Conservation (phyloP, 2,329 filamentous ascomycete species). For the Huntiella omanensis region DNA sequence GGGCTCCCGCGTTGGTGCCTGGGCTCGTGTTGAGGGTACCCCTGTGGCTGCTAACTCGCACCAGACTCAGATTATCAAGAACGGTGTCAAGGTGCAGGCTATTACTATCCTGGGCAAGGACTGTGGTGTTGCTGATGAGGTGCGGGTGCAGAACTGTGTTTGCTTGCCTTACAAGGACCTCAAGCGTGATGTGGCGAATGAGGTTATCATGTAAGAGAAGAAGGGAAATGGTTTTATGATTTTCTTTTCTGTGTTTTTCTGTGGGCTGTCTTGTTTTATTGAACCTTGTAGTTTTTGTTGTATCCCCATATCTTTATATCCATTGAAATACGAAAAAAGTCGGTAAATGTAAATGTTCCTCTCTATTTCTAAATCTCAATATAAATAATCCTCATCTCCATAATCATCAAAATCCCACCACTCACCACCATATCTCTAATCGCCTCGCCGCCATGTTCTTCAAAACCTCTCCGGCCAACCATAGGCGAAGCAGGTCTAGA, state of each 20-base stretch:
- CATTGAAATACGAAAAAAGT: too few species aligned
- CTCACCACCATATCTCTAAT: not conserved
- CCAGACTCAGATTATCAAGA: constrained; percentile 88
- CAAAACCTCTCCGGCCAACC: constrained; percentile 10
- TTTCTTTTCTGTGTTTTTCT: not conserved
- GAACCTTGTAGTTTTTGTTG: too few species aligned
- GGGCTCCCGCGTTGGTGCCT: constrained; percentile 91
- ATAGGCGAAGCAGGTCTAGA: constrained; percentile 10
- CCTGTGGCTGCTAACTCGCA: constrained; percentile 76
- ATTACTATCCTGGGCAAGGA: constrained; percentile 97
- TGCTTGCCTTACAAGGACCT: constrained; percentile 96
- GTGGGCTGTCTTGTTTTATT: too few species aligned
- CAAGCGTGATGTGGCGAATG: constrained; percentile 79
- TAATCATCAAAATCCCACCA: not conserved
- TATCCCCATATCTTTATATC: not conserved
- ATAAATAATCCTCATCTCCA: not conserved
- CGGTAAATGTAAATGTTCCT: not conserved
- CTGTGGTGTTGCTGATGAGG: constrained; percentile 80
- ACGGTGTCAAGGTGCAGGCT: constrained; percentile 95
- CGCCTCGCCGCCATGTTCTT: constrained; percentile 1
- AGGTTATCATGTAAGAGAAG: constrained; percentile 71
- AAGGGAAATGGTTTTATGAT: not conserved
- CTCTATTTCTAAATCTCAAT: not conserved
- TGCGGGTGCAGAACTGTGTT: constrained; percentile 92
- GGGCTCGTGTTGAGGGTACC: constrained; percentile 92